phyloP scores from a whole-genome alignment of 768 basidiomycete genomes.

The Suillus brevipes region DNA sequence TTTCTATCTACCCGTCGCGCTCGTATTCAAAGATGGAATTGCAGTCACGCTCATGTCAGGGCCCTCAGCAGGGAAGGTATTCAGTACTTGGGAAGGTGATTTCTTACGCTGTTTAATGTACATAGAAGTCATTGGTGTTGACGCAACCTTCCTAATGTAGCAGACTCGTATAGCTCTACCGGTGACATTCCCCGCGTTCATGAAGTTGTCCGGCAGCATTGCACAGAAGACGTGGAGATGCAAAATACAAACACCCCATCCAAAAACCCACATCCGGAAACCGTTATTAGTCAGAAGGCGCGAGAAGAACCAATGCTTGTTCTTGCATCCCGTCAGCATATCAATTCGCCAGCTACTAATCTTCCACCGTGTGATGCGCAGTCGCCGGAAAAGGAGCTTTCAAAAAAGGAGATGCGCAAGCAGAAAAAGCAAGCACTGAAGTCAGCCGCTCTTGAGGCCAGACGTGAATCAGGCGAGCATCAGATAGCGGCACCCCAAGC shows the following conservation, averaged over 20 bases:
- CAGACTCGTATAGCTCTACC: slow-evolving; percentile 28
- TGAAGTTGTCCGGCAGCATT: slow-evolving; percentile 13
- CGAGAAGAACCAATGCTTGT: background rate
- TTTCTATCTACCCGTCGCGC: slow-evolving; percentile 38
- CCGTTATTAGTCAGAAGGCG: too few species aligned
- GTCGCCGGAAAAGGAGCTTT: background rate
- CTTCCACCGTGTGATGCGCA: background rate
- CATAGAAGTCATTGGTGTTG: background rate
- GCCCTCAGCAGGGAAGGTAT: slow-evolving; percentile 24
- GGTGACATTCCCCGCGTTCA: slow-evolving; percentile 14
- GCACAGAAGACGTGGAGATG: background rate
- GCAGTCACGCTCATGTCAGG: slow-evolving; percentile 39
- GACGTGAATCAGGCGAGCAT: background rate
- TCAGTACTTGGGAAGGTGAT: slow-evolving; percentile 47
- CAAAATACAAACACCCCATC: background rate
- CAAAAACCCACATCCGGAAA: background rate
- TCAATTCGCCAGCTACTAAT: too few species aligned
- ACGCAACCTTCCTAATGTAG: slow-evolving; percentile 7
- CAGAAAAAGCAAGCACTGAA: background rate
- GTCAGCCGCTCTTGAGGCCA: background rate
- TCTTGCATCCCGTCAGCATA: background rate
- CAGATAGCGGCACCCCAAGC: background rate
- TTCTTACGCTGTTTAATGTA: background rate
- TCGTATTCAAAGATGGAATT: slow-evolving; percentile 46
- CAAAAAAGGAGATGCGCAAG: background rate